Evolutionary conservation across 83 land plant genomes (phyloP).

Genomic region (Diphasiastrum complanatum): DNA sequence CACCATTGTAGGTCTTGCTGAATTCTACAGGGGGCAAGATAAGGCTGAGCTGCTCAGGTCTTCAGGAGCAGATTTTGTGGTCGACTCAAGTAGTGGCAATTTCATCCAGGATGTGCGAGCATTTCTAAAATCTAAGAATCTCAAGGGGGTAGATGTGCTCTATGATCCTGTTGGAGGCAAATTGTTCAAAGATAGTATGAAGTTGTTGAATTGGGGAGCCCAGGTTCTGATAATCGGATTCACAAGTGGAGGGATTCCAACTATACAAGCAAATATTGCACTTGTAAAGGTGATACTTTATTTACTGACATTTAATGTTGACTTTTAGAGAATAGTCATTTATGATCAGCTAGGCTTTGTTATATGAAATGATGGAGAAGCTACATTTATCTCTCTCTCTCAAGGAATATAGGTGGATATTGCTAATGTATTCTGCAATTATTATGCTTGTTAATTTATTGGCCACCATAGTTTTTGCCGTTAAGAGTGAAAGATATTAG

Average conservation of each 20-base stretch:
- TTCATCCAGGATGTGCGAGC: slow-evolving; percentile 51
- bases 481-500: too few species aligned
- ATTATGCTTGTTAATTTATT: too few species aligned
- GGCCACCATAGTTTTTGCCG: too few species aligned
- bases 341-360: background rate
- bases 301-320: background rate
- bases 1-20: background rate
- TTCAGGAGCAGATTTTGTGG: slow-evolving; percentile 75
- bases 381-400: too few species aligned
- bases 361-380: too few species aligned
- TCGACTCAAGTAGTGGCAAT: slow-evolving; percentile 51
- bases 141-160: slow-evolving; percentile 87
- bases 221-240: slow-evolving; percentile 84
- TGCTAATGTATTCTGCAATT: too few species aligned
- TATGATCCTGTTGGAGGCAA: slow-evolving; percentile 99
- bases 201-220: slow-evolving; percentile 91
- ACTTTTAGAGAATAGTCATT: slow-evolving; percentile 1
- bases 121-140: slow-evolving; percentile 65
- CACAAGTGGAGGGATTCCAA: slow-evolving; percentile 90
- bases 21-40: slow-evolving; percentile 64
- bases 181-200: slow-evolving; percentile 72
- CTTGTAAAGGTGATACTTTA: slow-evolving; percentile 72
- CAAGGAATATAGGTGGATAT: too few species aligned
- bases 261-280: slow-evolving; percentile 84
- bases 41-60: slow-evolving; percentile 61